These are phyloP conservation scores for Pneumocystis oryctolagi DNA, from an alignment of 1,139 yeast genomes.

Conservation along the genomic window DNA sequence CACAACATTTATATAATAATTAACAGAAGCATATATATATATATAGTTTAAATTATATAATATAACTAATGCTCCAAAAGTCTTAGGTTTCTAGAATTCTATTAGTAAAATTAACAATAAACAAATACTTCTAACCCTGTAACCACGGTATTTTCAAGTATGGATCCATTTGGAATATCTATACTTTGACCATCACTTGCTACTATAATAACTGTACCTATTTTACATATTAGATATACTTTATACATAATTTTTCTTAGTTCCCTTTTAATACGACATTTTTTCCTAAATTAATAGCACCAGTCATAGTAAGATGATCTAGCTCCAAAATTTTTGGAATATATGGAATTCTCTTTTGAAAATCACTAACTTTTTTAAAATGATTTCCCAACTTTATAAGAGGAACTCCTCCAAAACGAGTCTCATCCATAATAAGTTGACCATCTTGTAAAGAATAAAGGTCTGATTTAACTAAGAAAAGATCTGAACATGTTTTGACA, in stretches of 20 bases:
- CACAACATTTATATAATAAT: background rate
- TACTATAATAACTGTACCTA: constrained; percentile 81
- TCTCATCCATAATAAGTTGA: constrained; percentile 66
- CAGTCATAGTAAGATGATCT: constrained; percentile 94
- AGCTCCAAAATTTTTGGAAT: constrained; percentile 93
- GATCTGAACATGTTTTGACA: constrained; percentile 91
- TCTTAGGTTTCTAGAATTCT: background rate
- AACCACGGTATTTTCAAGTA: constrained; percentile 33
- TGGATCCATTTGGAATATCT: constrained; percentile 91
- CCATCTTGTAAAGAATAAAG: constrained; percentile 85
- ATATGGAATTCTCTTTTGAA: constrained; percentile 80
- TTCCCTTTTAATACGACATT: constrained; percentile 69
- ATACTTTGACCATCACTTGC: constrained; percentile 95
- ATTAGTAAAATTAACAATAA: background rate
- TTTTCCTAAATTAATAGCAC: constrained; percentile 85
- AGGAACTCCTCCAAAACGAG: constrained; percentile 87
- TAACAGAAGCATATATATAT: background rate
- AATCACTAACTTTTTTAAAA: constrained; percentile 86
- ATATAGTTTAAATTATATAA: background rate
- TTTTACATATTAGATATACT: background rate
- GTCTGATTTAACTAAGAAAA: constrained; percentile 90
- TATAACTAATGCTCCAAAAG: background rate
- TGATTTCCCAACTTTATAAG: constrained; percentile 91
- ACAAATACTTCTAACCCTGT: background rate
- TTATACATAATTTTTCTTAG: background rate